Percentiles rank a stretch among this genome's conserved stretches.
These are phyloP conservation scores for Fusarium pininemorale DNA, from an alignment of 2,329 filamentous ascomycete genomes.

Conservation along the genomic window DNA sequence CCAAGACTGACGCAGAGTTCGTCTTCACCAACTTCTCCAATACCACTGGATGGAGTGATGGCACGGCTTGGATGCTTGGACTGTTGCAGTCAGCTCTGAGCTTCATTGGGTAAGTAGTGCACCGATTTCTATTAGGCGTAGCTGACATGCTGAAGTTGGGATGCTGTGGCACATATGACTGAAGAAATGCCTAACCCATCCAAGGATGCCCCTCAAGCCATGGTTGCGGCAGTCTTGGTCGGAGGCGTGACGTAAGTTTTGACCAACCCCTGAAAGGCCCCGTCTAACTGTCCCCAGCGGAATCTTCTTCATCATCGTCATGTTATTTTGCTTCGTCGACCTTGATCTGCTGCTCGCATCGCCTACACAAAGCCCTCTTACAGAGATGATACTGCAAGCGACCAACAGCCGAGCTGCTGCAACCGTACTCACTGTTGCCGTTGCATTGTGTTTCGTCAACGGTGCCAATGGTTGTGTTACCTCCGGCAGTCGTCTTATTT, in stretches of 20 bases:
- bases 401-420: slow-evolving; percentile 52
- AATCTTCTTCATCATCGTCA: slow-evolving; percentile 52
- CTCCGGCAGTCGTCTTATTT: slow-evolving; percentile 55
- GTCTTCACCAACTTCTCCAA: slow-evolving; percentile 58
- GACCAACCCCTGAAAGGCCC: not conserved
- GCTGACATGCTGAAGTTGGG: slow-evolving; percentile 45
- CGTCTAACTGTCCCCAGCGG: slow-evolving; percentile 38
- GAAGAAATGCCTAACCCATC: slow-evolving; percentile 57
- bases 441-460: slow-evolving; percentile 56
- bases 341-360: slow-evolving; percentile 48
- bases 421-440: slow-evolving; percentile 52
- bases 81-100: slow-evolving; percentile 52
- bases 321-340: slow-evolving; percentile 54
- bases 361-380: slow-evolving; percentile 55
- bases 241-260: slow-evolving; percentile 52
- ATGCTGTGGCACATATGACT: slow-evolving; percentile 56
- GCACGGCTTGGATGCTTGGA: slow-evolving; percentile 58
- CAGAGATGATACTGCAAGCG: slow-evolving; percentile 55
- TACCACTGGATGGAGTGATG: slow-evolving; percentile 56
- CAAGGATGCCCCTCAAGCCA: slow-evolving; percentile 53
- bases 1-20: slow-evolving; percentile 53
- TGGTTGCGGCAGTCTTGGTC: slow-evolving; percentile 51
- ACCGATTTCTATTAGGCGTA: fast-evolving
- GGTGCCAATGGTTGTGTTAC: slow-evolving; percentile 56
- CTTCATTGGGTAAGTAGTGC: slow-evolving; percentile 40